A percentile compares a stretch with the other conserved stretches of the same genome.
phyloP scores from a whole-genome alignment of 2,329 filamentous ascomycete species.

The Aspergillus udagawae region DNA sequence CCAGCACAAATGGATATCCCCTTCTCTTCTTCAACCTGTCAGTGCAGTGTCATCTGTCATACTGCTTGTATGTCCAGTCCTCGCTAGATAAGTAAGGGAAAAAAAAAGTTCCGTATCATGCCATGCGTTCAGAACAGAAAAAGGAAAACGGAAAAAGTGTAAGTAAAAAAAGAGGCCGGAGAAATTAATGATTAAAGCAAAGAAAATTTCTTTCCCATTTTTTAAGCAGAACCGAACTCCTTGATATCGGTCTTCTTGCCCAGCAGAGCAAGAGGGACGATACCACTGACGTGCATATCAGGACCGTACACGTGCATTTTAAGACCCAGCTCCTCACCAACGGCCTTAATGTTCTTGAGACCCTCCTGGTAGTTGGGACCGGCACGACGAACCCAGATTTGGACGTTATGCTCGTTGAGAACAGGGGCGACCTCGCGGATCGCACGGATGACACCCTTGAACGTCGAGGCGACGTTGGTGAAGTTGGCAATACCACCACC shows the following conservation, averaged over 20 bases:
- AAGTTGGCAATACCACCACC: constrained; percentile 99
- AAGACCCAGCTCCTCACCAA: constrained; percentile 87
- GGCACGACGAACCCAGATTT: constrained; percentile 90
- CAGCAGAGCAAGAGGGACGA: constrained; percentile 83
- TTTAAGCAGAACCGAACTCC: constrained; percentile 51
- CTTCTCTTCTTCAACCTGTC: constrained; percentile 6
- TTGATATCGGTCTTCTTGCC: constrained; percentile 59
- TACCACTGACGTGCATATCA: constrained; percentile 87
- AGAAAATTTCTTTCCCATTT: constrained; percentile 10
- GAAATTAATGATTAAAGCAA: constrained; percentile 22
- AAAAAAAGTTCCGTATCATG: constrained; percentile 32
- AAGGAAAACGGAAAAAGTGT: constrained; percentile 18
- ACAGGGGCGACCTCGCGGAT: constrained; percentile 82
- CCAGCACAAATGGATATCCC: constrained; percentile 15
- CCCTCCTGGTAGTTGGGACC: constrained; percentile 99
- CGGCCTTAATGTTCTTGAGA: constrained; percentile 98
- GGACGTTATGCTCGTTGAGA: constrained; percentile 91
- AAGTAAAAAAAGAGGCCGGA: constrained; percentile 16
- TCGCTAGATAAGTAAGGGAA: constrained; percentile 14
- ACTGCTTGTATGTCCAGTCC: constrained; percentile 1
- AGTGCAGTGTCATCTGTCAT: not conserved
- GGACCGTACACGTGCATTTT: constrained; percentile 88
- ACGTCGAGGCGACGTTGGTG: constrained; percentile 98
- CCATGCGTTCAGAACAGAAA: constrained; percentile 36
- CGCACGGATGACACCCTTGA: constrained; percentile 98